Base-by-base conservation (phyloP, 768 basidiomycete genomes). In the Udeniomyces megalosporus region DNA sequence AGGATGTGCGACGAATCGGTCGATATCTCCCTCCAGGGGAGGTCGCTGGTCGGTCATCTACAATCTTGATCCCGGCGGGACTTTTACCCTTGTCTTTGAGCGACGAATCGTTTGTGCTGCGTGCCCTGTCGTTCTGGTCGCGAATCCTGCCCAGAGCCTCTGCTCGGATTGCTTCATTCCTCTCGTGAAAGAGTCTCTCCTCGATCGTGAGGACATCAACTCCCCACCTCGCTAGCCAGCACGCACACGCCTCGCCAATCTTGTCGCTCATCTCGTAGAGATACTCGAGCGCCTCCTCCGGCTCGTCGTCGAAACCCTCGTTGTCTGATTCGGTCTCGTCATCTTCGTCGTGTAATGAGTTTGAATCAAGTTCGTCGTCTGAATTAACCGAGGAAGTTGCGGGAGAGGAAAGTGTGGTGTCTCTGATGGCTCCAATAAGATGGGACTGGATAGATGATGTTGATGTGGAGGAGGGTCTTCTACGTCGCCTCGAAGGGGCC, bases 221-320 rank as follows among this genome's bases (percentile, higher is more conserved):
- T 0, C 83, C 87, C 91, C 91, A 96, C 48, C 87, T 78, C 0
- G 83, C 79, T 20, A 95, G 76, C 89, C 90, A 96, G 71, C 85
- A 88, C 2, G 81, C 80, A 67, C 84, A 84, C 0, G 88, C 84
- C 73, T 93, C 89, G 14, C 91, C 91, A 60, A 95, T 87, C 75
- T 88, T 92, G 73, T 89, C 82, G 0, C 86, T 86, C 11, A 90
- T 78, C n/a, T 81, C 78, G n/a, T 95, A 93, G 68, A 82, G 85
- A 38, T 75, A 65, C 11, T 34, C 8, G 1, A 38, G 58, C 35
- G 51, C 47, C 11, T 57, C 56, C 3, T 20, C 61, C 14, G 17
- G 26, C 8, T 22, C 50, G 26, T 5, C 50, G 24, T 52, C 50
- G 24, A 22, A 20, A 28, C 31, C 26, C 17, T 26, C 50, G 14